Evolutionary conservation across 768 basidiomycete species (phyloP).

Genomic region (Termitomyces sp.): DNA sequence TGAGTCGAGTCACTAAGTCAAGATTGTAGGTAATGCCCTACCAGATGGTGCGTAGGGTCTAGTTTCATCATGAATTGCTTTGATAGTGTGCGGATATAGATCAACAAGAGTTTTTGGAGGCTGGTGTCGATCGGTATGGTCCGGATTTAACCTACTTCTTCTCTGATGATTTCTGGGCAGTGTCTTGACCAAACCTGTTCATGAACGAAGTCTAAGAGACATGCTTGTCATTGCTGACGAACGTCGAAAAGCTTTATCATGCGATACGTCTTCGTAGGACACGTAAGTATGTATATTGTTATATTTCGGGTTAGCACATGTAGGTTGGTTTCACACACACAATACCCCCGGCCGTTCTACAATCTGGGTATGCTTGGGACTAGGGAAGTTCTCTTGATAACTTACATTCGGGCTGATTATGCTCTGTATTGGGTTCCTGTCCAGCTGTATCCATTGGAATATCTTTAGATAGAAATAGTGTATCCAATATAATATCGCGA

Average conservation of each 20-base stretch:
- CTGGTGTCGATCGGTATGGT: slow-evolving; percentile 69
- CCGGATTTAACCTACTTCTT: not conserved
- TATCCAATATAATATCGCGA: not conserved
- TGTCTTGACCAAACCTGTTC: slow-evolving; percentile 76
- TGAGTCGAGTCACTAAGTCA: not conserved
- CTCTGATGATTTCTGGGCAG: slow-evolving; percentile 26
- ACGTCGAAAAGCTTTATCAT: slow-evolving; percentile 30
- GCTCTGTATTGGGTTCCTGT: not conserved
- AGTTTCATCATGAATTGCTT: not conserved
- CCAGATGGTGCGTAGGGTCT: slow-evolving; percentile 33
- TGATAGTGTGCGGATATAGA: slow-evolving; percentile 38
- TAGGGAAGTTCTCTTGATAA: not conserved
- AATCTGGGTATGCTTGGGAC: not conserved
- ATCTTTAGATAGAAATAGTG: not conserved
- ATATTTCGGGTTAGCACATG: not conserved
- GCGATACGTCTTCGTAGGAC: slow-evolving; percentile 7
- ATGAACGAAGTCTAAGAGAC: slow-evolving; percentile 47
- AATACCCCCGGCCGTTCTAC: too few relatives aligned
- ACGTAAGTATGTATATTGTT: not conserved
- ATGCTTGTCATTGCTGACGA: slow-evolving; percentile 40
- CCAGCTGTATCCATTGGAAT: not conserved
- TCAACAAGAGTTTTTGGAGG: slow-evolving; percentile 70
- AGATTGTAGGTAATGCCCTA: slow-evolving; percentile 43
- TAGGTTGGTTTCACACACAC: not conserved
- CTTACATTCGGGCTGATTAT: not conserved